Evolutionary conservation across 148 eudicot species (phyloP).

Genomic region (Talinum fruticosum): DNA sequence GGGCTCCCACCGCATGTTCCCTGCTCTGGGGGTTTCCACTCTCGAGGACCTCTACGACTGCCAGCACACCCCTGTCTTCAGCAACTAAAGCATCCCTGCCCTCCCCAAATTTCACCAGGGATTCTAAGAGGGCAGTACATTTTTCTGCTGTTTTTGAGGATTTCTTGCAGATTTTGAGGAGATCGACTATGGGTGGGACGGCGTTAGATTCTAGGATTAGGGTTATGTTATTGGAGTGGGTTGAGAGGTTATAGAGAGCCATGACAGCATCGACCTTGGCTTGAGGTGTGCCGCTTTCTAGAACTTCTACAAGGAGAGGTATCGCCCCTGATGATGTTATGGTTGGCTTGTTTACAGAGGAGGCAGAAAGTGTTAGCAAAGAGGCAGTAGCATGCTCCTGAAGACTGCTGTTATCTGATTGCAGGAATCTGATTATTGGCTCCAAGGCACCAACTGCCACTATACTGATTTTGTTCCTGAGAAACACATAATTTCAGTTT

Average conservation of each 20-base stretch:
- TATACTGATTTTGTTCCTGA: conserved; percentile 84
- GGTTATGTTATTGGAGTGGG: conserved; percentile 46
- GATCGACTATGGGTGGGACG: conserved; percentile 48
- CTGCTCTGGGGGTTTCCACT: conserved; percentile 77
- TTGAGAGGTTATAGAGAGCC: conserved; percentile 94
- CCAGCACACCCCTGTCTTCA: conserved; percentile 86
- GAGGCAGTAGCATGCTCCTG: conserved; percentile 87
- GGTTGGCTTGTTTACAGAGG: conserved; percentile 66
- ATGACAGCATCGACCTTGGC: conserved; percentile 76
- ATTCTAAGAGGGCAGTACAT: conserved; percentile 76
- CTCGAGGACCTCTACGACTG: conserved; percentile 84
- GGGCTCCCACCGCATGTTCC: conserved; percentile 83
- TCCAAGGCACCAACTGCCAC: conserved; percentile 79
- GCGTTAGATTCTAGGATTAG: conserved; percentile 60
- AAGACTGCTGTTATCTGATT: conserved; percentile 43
- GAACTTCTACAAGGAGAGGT: conserved; percentile 72
- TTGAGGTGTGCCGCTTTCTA: conserved; percentile 56
- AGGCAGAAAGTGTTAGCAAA: conserved; percentile 84
- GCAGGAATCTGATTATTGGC: conserved; percentile 67
- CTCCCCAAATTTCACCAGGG: conserved; percentile 58
- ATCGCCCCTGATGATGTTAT: conserved; percentile 70
- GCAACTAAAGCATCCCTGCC: conserved; percentile 54
- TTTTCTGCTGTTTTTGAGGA: conserved; percentile 80
- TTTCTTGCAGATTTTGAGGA: conserved; percentile 71
- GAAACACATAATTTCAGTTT: not conserved